Evolutionary conservation across 1,139 yeast species (phyloP).

Genomic region (Saccharomyces uvarum): DNA sequence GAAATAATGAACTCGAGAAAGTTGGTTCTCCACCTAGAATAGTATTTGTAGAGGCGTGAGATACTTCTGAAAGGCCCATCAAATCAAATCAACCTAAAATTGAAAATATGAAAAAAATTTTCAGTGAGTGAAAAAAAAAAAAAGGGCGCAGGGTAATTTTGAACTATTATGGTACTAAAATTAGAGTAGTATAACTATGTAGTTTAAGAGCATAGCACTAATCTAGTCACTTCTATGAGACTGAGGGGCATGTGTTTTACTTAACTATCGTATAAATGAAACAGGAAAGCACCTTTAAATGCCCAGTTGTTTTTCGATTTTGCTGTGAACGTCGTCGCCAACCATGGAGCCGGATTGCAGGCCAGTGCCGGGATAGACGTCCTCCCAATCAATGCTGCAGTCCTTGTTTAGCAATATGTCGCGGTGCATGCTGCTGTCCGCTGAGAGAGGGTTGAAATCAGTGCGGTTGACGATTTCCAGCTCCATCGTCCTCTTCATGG

Average conservation of each 20-base stretch:
- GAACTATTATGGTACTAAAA: not conserved
- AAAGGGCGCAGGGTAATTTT: not conserved
- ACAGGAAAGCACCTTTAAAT: conserved; percentile 32
- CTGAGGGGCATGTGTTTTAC: not conserved
- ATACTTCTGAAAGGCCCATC: not conserved
- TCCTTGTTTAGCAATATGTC: conserved; percentile 79
- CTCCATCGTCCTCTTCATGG: conserved; percentile 83
- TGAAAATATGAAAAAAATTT: not conserved
- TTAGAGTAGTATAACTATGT: not conserved
- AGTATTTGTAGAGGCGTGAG: not conserved
- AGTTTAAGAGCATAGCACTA: not conserved
- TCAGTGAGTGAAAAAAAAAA: not conserved
- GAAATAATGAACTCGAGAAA: not conserved
- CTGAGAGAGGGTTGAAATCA: conserved; percentile 59
- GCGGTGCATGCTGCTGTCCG: conserved; percentile 47
- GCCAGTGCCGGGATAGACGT: conserved; percentile 50
- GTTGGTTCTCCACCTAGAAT: not conserved
- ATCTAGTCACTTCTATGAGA: not conserved
- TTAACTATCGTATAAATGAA: not conserved
- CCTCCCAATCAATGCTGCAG: conserved; percentile 83
- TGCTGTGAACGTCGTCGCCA: conserved; percentile 56
- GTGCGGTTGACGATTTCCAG: conserved; percentile 61
- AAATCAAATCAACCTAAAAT: not conserved
- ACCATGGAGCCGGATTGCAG: conserved; percentile 16
- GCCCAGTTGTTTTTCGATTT: conserved; percentile 61